phyloP scores from a whole-genome alignment of 2,329 filamentous ascomycete genomes.

The Ceratocystis alfenasii region DNA sequence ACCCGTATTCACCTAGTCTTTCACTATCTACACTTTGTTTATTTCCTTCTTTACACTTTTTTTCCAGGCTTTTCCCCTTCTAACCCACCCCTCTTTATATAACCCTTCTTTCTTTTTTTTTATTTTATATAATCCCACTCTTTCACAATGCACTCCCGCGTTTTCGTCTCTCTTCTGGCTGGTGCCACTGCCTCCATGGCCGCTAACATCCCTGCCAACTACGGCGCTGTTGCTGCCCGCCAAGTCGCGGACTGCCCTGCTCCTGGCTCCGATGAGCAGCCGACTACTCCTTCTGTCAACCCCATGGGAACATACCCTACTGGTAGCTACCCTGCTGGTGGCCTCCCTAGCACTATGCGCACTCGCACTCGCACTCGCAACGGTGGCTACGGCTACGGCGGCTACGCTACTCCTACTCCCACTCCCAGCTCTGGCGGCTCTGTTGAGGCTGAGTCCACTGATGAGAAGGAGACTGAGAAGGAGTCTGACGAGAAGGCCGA shows the following conservation, averaged over 20 bases:
- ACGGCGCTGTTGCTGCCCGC: slow-evolving; percentile 22
- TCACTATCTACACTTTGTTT: slow-evolving; percentile 7
- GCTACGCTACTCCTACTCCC: not conserved
- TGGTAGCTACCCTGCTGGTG: slow-evolving; percentile 22
- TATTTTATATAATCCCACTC: not conserved
- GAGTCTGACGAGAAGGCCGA: not conserved
- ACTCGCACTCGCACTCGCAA: not conserved
- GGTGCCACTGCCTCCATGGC: slow-evolving; percentile 17
- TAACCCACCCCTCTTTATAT: not conserved
- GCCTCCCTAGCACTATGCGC: not conserved
- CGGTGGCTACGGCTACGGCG: too few species aligned
- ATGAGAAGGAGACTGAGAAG: not conserved
- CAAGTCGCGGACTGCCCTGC: slow-evolving; percentile 24
- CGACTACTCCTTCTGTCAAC: slow-evolving; percentile 4
- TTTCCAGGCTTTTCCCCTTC: not conserved
- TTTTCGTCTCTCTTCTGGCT: slow-evolving; percentile 17
- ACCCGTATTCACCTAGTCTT: not conserved
- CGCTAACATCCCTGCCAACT: slow-evolving; percentile 22
- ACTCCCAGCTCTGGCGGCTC: not conserved
- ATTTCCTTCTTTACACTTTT: slow-evolving; percentile 12
- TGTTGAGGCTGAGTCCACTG: not conserved
- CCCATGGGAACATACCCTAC: slow-evolving; percentile 26
- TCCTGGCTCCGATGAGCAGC: slow-evolving; percentile 19
- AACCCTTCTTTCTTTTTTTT: not conserved
- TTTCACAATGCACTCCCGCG: slow-evolving; percentile 20